phyloP scores from a whole-genome alignment of 1,139 yeast species.

The Debaryomyces coudertii region DNA sequence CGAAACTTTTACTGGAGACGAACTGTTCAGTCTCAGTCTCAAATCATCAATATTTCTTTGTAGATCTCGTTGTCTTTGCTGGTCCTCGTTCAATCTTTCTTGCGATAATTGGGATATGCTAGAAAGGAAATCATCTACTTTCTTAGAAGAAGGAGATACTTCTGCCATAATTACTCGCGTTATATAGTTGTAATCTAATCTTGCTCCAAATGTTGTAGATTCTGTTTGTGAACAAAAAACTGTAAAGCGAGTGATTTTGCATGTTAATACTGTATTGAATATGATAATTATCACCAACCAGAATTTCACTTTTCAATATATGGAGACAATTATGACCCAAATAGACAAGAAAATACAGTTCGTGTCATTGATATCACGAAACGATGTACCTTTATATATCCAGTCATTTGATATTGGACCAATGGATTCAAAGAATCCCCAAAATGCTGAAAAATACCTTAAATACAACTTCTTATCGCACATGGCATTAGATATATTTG shows the following conservation, averaged over 20 bases:
- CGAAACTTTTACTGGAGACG: conserved; percentile 7
- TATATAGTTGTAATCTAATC: not conserved
- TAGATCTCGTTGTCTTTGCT: conserved; percentile 34
- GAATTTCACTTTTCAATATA: not conserved
- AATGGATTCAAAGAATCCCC: conserved; percentile 17
- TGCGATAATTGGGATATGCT: conserved; percentile 38
- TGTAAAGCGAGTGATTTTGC: not conserved
- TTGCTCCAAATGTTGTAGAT: not conserved
- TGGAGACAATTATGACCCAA: conserved; percentile 1
- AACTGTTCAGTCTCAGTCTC: conserved; percentile 26
- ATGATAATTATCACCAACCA: not conserved
- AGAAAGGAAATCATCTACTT: conserved; percentile 40
- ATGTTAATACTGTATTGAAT: not conserved
- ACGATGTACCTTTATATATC: conserved; percentile 62
- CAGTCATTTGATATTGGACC: conserved; percentile 47
- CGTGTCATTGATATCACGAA: conserved; percentile 56
- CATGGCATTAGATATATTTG: conserved; percentile 66
- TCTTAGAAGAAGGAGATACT: conserved; percentile 31
- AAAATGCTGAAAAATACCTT: conserved; percentile 47
- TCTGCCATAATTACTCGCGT: conserved; percentile 18
- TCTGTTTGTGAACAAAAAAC: not conserved
- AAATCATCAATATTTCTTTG: conserved; percentile 37
- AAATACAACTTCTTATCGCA: conserved; percentile 67
- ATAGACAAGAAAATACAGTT: conserved; percentile 35
- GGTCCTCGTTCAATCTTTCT: conserved; percentile 35